Evolutionary conservation across 116 monocot species (phyloP), one percentile per base, ranked within the genome.

Genomic region (Zostera marina): DNA sequence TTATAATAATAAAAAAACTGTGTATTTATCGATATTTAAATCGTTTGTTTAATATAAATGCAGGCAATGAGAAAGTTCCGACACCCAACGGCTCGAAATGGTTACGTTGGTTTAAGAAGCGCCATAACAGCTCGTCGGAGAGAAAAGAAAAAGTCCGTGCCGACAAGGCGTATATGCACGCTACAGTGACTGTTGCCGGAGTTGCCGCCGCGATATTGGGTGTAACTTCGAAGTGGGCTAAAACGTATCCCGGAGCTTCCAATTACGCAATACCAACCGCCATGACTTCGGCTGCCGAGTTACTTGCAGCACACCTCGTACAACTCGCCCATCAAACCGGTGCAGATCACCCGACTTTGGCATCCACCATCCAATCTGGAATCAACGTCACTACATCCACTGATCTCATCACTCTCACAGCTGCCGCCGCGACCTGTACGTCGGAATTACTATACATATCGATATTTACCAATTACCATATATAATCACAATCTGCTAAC

Each of bases 391-490:
- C 64, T 51, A 76, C 73, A 22, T 44, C 82, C 7, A 82, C 88
- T 14, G 94, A 88, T 54, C 70, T 94, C 26, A 63, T 88, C 75
- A 94, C 94, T 8, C 79, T 94, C 57, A 88, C 88, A 11, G 94
- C 94, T 1, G 84, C 88, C 7, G 94, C 94, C 6, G 59, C 59
- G 43, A 59, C 55, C 7, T 55, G 55, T 55, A 55, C 11, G 2
- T 51, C 32, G 32, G 5, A 51, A 51, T 51, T 20, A 51, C 16
- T 16, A 51, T 21, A 9, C 49, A 3, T 32, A n/a, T n/a, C n/a
- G n/a, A n/a, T n/a, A n/a, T n/a, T n/a, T n/a, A n/a, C n/a, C n/a
- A 32, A 32, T 32, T 32, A 32, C 2, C 32, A 32, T 32, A 32
- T 32, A 32, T 32, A n/a, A n/a, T n/a, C n/a, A n/a, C n/a, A n/a